Evolutionary conservation across 768 basidiomycete genomes (phyloP), one percentile per base, ranked within the genome.

Genomic region (Hypholoma fasciculare): DNA sequence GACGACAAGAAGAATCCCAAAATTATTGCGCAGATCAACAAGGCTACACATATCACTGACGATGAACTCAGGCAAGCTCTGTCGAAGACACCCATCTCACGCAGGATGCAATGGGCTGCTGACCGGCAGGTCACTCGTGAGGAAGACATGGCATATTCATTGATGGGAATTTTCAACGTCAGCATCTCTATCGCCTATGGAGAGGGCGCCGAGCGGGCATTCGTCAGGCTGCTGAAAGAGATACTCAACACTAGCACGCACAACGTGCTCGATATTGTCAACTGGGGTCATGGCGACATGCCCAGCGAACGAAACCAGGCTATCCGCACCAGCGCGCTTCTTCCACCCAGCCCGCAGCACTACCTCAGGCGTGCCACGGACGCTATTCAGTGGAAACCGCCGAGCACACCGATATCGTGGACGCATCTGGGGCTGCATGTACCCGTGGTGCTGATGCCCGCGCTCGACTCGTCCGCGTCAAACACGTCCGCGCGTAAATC

Each of bases 71-170:
- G 3, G 11, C 20, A 19, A 23, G 4, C 7, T 20, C 11, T 19
- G 44, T n/a, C 49, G n/a, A 20, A 19, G 6, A 51, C 37, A 1
- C 49, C 52, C 16, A 40, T 52, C 17, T 52, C 52, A 1, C 52
- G 52, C 14, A 52, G 17, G 20, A 52, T 52, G 52, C 52, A 52
- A 43, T 52, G 52, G 52, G 52, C 52, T 13, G 52, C 52, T n/a
- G 23, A 52, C 12, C 52, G 52, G 20, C 6, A 13, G 36, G 52
- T 52, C 38, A 52, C 52, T 11, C 52, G 52, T 2, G 52, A 27
- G 8, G 52, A 52, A 42, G 52, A 52, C 19, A 23, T 23, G 20
- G 52, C 52, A 6, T 52, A 52, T 27, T 42, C 52, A 0, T 20
- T 52, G 13, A 52, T 52, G 52, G 52, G 52, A 3, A 23, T 52